phyloP scores from a whole-genome alignment of 1,284 basidiomycete species.

The Somion occarium region DNA sequence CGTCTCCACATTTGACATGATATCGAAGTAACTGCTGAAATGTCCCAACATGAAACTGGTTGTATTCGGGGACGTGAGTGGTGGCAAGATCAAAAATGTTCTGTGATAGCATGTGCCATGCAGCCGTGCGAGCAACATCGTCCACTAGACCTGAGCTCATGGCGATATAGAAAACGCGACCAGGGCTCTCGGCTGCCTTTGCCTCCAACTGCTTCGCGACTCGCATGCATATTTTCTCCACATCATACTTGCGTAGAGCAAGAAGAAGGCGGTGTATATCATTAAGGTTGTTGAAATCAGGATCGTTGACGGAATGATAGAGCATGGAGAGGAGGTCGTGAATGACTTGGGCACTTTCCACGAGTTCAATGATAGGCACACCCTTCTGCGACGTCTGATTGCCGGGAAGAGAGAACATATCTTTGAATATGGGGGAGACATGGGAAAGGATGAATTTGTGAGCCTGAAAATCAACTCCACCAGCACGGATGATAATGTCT shows the following conservation, averaged over 20 bases:
- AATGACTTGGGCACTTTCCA: not conserved
- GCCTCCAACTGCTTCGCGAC: not conserved
- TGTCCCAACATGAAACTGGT: not conserved
- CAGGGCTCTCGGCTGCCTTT: not conserved
- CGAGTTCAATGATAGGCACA: not conserved
- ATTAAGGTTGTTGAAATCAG: not conserved
- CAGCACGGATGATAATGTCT: constrained; percentile 1
- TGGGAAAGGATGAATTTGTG: constrained; percentile 1
- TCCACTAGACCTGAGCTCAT: not conserved
- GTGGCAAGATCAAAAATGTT: not conserved
- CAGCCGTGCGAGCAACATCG: not conserved
- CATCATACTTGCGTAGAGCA: not conserved
- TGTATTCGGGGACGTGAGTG: not conserved
- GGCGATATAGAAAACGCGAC: not conserved
- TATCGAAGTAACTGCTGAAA: not conserved
- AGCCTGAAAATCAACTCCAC: not conserved
- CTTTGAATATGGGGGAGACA: constrained; percentile 3
- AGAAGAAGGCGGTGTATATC: not conserved
- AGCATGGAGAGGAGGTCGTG: not conserved
- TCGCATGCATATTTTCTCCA: not conserved
- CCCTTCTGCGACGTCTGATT: not conserved
- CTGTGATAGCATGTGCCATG: not conserved
- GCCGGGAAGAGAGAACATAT: constrained; percentile 2
- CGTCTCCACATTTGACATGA: not conserved
- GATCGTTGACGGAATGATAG: not conserved